Conservation (phyloP, 2,329 filamentous ascomycete species). For the Colletotrichum theobromicola region DNA sequence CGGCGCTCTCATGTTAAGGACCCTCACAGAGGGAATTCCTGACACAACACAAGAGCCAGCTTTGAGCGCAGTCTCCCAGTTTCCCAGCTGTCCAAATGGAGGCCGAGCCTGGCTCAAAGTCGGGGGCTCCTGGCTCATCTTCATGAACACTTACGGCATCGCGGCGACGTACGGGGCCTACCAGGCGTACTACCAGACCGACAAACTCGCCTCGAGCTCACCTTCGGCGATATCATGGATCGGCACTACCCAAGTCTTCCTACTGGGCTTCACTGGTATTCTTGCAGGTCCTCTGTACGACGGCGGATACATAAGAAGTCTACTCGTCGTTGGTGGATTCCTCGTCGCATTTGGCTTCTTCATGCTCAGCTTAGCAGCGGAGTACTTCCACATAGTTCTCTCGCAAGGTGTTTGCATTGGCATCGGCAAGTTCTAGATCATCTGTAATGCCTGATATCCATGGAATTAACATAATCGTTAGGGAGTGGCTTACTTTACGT, state of each 20-base stretch:
- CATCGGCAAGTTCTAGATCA: not conserved
- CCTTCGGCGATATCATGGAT: constrained; percentile 44
- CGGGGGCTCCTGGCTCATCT: constrained; percentile 49
- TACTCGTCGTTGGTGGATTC: constrained; percentile 30
- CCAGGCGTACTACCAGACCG: constrained; percentile 53
- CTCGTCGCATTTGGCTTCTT: not conserved
- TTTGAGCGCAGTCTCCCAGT: not conserved
- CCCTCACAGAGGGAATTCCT: not conserved
- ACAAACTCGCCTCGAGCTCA: constrained; percentile 12
- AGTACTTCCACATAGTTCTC: not conserved
- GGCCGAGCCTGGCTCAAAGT: constrained; percentile 53
- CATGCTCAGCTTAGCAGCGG: not conserved
- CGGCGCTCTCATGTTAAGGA: not conserved
- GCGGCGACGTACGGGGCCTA: constrained; percentile 52
- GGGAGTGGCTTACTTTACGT: not conserved
- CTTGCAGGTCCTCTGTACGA: constrained; percentile 52
- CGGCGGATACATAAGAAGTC: constrained; percentile 44
- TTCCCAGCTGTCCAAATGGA: constrained; percentile 23
- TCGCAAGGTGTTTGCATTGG: not conserved
- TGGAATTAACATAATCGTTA: not conserved
- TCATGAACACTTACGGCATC: constrained; percentile 48
- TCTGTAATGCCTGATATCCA: not conserved
- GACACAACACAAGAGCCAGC: not conserved
- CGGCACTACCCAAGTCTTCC: constrained; percentile 50
- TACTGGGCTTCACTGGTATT: constrained; percentile 48